Base-by-base conservation (phyloP, 768 basidiomycete species). In the Termitomyces eurrhizus region DNA sequence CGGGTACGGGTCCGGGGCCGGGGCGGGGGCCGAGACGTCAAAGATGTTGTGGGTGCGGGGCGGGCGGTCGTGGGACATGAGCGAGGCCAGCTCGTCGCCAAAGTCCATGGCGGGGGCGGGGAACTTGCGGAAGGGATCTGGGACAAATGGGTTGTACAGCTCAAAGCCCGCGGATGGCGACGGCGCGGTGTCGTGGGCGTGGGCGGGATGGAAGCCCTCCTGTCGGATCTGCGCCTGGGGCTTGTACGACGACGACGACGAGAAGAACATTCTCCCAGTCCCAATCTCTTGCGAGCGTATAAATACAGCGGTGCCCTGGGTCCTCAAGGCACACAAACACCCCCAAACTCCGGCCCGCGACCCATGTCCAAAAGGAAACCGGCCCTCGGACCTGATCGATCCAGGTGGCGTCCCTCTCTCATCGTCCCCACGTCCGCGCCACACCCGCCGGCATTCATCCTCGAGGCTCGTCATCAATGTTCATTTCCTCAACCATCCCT, bases 11-110 rank as follows among this genome's bases (percentile, higher is more conserved):
- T 70, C 66, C 71, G 64, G 72, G 69, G 14, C 65, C 68, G 73
- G 21, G 68, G 70, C 39, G 70, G 64, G 75, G 69, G 82, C 79
- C 53, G 84, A 83, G 67, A 86, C 80, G 71, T 87, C 86, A 44
- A 86, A 87, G 67, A 87, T 83, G 73, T 83, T 81, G 76, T 84
- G 85, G 0, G 72, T 56, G 1, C 62, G 66, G 32, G 66, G 67
- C 32, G 68, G 65, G 29, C 50, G 50, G 18, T 51, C 50, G 32
- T 32, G 48, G 18, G 49, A 11, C 49, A 35, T 65, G 68, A 46
- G 88, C 85, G 72, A 78, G 1, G 83, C 87, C 37, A 90, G 81
- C 63, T 91, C 90, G 71, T 90, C 88, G 44, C 77, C 74, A 65
- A 90, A 84, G 72, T 90, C 87, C 70, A 83, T 79, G 41, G 61